These are phyloP conservation scores for Dryas drummondii DNA, from an alignment of 306 rosid genomes.

Conservation along the genomic window DNA sequence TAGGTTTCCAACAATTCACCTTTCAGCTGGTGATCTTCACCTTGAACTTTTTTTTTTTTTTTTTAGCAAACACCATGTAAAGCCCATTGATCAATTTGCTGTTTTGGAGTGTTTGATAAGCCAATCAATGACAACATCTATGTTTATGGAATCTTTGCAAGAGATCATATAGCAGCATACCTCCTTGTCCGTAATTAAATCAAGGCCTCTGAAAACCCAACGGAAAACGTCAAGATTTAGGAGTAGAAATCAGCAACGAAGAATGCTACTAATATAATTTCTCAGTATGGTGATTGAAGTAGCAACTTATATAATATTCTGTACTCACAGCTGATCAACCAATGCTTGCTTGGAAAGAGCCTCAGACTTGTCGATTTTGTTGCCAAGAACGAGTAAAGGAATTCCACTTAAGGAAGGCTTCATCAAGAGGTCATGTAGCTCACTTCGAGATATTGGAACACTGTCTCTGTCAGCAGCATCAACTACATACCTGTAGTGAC, in stretches of 20 bases:
- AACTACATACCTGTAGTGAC: conserved; percentile 66
- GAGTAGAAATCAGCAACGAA: background rate
- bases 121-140: conserved; percentile 93
- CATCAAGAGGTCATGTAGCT: conserved; percentile 80
- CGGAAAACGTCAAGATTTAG: conserved; percentile 16
- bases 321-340: conserved; percentile 86
- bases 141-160: conserved; percentile 92
- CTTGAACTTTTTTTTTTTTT: background rate
- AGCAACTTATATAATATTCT: conserved; percentile 7
- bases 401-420: conserved; percentile 71
- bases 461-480: conserved; percentile 96
- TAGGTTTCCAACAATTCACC: background rate
- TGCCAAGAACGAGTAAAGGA: conserved; percentile 87
- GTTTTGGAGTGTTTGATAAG: conserved; percentile 92
- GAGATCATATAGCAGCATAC: conserved; percentile 96
- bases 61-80: conserved; percentile 7
- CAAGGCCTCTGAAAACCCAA: conserved; percentile 68
- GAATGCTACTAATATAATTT: too few species aligned
- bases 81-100: conserved; percentile 45
- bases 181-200: conserved; percentile 71
- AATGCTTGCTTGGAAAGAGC: conserved; percentile 89
- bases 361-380: conserved; percentile 91
- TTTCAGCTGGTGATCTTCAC: conserved; percentile 2
- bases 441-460: conserved; percentile 78
- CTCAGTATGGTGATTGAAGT: background rate